Percentiles rank a stretch among this genome's conserved stretches.
Conservation (phyloP, 129 eudicot genomes). For the Escallonia herrerae region DNA sequence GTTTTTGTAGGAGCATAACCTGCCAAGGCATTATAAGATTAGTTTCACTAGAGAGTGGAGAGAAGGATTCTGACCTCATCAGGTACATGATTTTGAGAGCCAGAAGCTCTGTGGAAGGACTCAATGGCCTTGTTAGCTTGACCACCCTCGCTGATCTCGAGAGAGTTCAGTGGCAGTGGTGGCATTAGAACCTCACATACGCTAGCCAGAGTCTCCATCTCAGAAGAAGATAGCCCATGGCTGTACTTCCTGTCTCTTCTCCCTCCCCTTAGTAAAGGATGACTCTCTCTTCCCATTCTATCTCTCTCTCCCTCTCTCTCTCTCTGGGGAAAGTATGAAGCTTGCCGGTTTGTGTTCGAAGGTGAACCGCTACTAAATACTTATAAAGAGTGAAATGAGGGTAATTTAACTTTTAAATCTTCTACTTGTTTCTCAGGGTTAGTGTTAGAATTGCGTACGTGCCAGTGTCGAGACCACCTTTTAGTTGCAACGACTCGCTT, state of each 20-base stretch:
- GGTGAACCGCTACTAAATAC: background rate
- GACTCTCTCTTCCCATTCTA: slow-evolving; percentile 21
- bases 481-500: too few relatives aligned
- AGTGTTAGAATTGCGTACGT: too few relatives aligned
- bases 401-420: too few relatives aligned
- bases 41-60: background rate
- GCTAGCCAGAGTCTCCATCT: slow-evolving; percentile 46
- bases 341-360: background rate
- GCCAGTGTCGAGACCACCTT: too few relatives aligned
- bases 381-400: too few relatives aligned
- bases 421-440: too few relatives aligned
- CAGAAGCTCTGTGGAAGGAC: slow-evolving; percentile 49
- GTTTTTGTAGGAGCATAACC: background rate
- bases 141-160: background rate
- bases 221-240: slow-evolving; percentile 41
- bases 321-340: background rate
- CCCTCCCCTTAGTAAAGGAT: slow-evolving; percentile 51
- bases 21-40: background rate
- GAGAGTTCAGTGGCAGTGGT: slow-evolving; percentile 32
- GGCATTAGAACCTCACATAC: slow-evolving; percentile 58
- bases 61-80: slow-evolving; percentile 43
- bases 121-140: slow-evolving; percentile 19
- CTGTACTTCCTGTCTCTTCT: slow-evolving; percentile 34
- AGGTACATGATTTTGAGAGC: slow-evolving; percentile 55
- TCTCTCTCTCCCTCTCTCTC: slow-evolving; percentile 10